A percentile compares a stretch with the other conserved stretches of the same genome.
Conservation (phyloP, 202 grass and related monocot genomes). For the Miscanthus sacchariflorus region DNA sequence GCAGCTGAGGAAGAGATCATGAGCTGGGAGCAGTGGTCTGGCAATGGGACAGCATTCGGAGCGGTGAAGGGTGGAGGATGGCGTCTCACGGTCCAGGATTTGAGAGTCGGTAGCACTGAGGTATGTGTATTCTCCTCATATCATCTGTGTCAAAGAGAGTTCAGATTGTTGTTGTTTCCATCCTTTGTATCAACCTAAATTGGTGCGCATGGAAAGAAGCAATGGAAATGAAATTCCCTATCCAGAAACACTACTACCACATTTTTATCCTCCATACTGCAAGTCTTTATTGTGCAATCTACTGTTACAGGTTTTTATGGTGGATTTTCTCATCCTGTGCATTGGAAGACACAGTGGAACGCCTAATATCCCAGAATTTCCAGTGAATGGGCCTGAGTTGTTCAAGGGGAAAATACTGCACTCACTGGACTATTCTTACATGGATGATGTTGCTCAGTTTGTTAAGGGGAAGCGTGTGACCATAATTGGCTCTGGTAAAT, state of each 20-base stretch:
- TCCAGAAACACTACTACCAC: background rate
- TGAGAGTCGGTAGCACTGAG: constrained; percentile 50
- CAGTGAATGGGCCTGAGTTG: constrained; percentile 60
- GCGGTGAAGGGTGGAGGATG: constrained; percentile 55
- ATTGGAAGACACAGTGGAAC: constrained; percentile 75
- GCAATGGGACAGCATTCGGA: constrained; percentile 71
- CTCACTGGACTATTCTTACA: constrained; percentile 78
- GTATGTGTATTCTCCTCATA: constrained; percentile 35
- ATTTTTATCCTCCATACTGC: constrained; percentile 15
- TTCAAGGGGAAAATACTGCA: constrained; percentile 72
- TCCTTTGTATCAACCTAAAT: background rate
- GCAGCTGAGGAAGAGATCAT: constrained; percentile 63
- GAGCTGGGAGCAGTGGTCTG: constrained; percentile 79
- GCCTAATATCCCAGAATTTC: constrained; percentile 79
- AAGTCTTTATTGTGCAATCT: constrained; percentile 11
- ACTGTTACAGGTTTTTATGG: constrained; percentile 44
- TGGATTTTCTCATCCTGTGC: constrained; percentile 88
- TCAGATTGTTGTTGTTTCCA: background rate
- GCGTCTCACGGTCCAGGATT: constrained; percentile 72
- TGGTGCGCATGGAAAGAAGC: constrained; percentile 1
- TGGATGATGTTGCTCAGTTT: constrained; percentile 58
- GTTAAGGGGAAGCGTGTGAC: constrained; percentile 66
- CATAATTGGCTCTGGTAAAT: constrained; percentile 79
- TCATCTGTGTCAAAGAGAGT: background rate
- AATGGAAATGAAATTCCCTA: background rate